phyloP scores from a whole-genome alignment of 352 stramenopile species.

The Globisporangium paroecandrum region DNA sequence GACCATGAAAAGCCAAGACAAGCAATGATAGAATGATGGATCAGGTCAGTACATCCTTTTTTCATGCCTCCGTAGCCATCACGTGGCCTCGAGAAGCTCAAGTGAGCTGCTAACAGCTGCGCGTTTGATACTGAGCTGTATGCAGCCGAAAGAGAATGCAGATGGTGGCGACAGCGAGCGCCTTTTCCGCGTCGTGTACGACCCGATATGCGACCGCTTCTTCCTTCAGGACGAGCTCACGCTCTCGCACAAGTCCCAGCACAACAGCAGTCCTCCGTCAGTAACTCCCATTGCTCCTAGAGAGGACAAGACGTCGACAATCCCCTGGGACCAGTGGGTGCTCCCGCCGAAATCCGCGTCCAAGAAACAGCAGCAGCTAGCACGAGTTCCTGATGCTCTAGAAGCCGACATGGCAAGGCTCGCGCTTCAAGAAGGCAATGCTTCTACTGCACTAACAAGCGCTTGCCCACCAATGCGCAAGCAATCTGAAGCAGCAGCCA shows the following conservation, averaged over 20 bases:
- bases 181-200: constrained; percentile 41
- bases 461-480: neutral
- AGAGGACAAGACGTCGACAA: neutral
- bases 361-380: constrained; percentile 7
- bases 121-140: too few species aligned
- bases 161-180: constrained; percentile 4
- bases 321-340: constrained; percentile 36
- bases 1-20: too few species aligned
- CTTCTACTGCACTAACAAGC: too few species aligned
- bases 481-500: neutral
- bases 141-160: neutral
- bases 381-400: neutral
- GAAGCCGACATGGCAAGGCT: neutral
- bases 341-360: constrained; percentile 26
- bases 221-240: constrained; percentile 33
- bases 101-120: too few species aligned
- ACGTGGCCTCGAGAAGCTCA: too few species aligned
- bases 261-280: constrained; percentile 8
- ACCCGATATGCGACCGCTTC: constrained; percentile 42
- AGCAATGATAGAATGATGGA: too few species aligned
- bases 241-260: neutral
- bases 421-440: neutral
- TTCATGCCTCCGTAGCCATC: too few species aligned
- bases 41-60: too few species aligned
- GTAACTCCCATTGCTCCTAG: constrained; percentile 1